Conservation (phyloP, 441 rosid species). For the Isatis lusitanica region DNA sequence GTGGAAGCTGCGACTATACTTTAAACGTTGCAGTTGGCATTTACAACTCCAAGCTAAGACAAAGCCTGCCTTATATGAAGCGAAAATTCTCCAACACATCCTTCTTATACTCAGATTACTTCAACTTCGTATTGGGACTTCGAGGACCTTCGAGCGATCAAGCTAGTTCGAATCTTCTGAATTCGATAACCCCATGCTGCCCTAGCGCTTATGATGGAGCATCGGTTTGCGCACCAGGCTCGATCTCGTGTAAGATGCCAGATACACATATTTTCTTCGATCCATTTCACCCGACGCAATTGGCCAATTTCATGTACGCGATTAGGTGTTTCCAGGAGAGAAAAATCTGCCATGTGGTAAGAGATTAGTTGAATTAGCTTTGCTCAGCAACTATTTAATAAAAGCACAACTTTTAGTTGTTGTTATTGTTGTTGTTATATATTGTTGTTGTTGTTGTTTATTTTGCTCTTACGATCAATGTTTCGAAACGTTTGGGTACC, state of each 20-base stretch:
- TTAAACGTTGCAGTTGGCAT: not conserved
- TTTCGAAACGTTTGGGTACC: not conserved
- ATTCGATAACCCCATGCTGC: constrained; percentile 26
- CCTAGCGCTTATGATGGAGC: constrained; percentile 25
- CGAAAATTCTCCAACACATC: not conserved
- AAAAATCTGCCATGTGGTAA: constrained; percentile 19
- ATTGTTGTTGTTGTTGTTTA: not conserved
- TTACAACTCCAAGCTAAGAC: constrained; percentile 19
- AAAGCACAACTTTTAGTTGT: not conserved
- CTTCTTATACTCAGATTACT: constrained; percentile 31
- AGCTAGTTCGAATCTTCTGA: constrained; percentile 2
- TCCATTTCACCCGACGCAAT: constrained; percentile 29
- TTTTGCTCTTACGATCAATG: not conserved
- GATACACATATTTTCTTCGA: constrained; percentile 22
- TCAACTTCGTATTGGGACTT: constrained; percentile 26
- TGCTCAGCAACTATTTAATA: not conserved
- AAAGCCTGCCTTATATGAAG: not conserved
- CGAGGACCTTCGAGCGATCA: constrained; percentile 6
- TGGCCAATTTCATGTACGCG: constrained; percentile 16
- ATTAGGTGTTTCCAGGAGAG: constrained; percentile 19
- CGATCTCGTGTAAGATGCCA: not conserved
- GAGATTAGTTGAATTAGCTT: not conserved
- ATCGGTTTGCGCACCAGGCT: not conserved
- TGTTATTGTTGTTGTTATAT: not conserved
- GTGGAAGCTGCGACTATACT: constrained; percentile 12